Evolutionary conservation across 2,329 filamentous ascomycete genomes (phyloP), one percentile per base, ranked within the genome.

Genomic region (Coniella lustricola): DNA sequence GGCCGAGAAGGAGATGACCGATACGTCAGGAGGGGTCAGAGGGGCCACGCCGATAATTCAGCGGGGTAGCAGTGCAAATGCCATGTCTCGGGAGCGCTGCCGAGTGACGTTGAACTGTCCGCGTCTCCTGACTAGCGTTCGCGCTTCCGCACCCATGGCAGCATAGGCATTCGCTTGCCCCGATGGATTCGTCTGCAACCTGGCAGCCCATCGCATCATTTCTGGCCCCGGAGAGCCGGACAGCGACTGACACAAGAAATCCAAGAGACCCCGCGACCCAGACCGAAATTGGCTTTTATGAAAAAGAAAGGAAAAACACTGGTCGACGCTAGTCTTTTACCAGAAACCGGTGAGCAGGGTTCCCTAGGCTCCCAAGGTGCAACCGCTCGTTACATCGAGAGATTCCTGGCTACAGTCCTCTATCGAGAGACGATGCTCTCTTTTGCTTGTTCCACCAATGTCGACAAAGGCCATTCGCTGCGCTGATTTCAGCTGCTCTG

Each of bases 1-100:
- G 14, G 16, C 13, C 20, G 33, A 38, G 16, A 44, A 35, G 43
- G 43, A 45, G 43, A 45, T 45, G 43, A 45, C 43, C 43, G 43
- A 45, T 31, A 36, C 22, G 43, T 45, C 43, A 38, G 34, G 43
- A 45, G 43, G 43, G 43, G 33, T 20, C 18, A 35, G 43, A 45
- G 43, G 43, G 43, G 33, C 43, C 25, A 29, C 29, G 25, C 18
- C 18, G n/a, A 38, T 36, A 35, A 14, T 16, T 34, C 41, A 44
- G 41, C 41, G 41, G 41, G 31, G 41, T 34, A 29, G 13, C 12
- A 22, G 16, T 37, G 35, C 13, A 18, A 17, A 20, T 12, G 35
- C 33, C 33, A 45, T 29, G 34, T 37, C 33, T 45, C 43, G 43
- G 43, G 16, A 37, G 33, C 16, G 34, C 34, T 45, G n/a, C 43